Conservation (phyloP, 2,329 filamentous ascomycete genomes). For the Penicillium sp. region DNA sequence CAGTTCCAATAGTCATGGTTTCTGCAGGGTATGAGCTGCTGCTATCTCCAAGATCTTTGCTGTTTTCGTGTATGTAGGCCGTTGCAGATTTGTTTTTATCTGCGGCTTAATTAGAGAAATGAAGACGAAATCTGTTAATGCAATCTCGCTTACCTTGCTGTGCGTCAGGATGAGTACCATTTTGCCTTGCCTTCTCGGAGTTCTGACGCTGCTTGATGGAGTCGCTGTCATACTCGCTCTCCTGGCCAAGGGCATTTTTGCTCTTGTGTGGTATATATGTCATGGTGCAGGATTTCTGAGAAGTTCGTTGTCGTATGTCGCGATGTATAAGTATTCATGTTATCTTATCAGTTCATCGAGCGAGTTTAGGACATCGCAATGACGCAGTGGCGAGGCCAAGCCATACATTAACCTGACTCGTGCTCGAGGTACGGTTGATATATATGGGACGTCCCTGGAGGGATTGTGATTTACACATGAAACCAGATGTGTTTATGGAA, state of each 20-base stretch:
- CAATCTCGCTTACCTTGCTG: not conserved
- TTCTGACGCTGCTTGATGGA: not conserved
- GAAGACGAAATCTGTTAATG: not conserved
- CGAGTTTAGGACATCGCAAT: not conserved
- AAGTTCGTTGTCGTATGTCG: not conserved
- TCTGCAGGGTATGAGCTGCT: not conserved
- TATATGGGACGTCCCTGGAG: not conserved
- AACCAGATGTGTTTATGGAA: not conserved
- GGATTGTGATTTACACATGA: not conserved
- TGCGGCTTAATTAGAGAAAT: not conserved
- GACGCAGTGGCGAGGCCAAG: not conserved
- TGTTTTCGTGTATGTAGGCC: not conserved
- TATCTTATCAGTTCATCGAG: not conserved
- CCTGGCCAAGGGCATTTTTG: not conserved
- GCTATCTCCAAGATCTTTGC: not conserved
- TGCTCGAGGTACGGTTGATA: not conserved
- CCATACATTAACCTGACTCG: not conserved
- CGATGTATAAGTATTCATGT: not conserved
- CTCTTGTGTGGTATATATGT: not conserved
- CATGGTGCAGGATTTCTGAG: not conserved
- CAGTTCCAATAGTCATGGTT: not conserved
- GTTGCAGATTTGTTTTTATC: not conserved
- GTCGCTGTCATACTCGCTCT: not conserved
- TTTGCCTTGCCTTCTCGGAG: not conserved
- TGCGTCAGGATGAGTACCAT: not conserved